Conservation (phyloP, 148 eudicot species). For the Silene latifolia region DNA sequence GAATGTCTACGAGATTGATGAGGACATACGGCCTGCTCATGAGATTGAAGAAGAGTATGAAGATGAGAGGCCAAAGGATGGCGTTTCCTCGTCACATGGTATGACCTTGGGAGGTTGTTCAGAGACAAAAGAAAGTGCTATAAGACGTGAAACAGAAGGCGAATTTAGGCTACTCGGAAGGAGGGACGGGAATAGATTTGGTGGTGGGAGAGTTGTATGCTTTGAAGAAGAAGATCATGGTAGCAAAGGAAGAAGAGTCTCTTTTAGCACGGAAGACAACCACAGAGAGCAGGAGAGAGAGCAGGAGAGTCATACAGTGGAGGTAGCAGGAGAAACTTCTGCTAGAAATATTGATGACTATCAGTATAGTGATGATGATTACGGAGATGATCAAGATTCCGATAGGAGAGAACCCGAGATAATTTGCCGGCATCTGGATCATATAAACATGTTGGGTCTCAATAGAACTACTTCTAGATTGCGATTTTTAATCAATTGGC, state of each 20-base stretch:
- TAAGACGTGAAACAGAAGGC: conserved; percentile 92
- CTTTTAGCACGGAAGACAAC: conserved; percentile 69
- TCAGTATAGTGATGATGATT: conserved; percentile 64
- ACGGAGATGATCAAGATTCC: conserved; percentile 53
- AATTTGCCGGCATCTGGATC: conserved; percentile 81
- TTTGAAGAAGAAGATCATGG: conserved; percentile 61
- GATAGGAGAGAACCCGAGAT: conserved; percentile 83
- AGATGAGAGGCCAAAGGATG: conserved; percentile 14
- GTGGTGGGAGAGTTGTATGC: conserved; percentile 62
- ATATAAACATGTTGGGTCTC: conserved; percentile 89
- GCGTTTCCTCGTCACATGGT: conserved; percentile 31
- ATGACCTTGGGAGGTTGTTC: conserved; percentile 37
- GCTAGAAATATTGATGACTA: conserved; percentile 55
- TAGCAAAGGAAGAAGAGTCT: conserved; percentile 63
- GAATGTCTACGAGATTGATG: conserved; percentile 45
- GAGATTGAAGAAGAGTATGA: conserved; percentile 75
- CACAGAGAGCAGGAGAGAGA: conserved; percentile 40
- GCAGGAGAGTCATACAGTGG: conserved; percentile 39
- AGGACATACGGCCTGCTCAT: conserved; percentile 39
- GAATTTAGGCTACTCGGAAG: conserved; percentile 87
- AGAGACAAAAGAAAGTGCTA: conserved; percentile 72
- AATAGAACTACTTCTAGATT: conserved; percentile 77
- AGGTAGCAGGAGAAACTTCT: conserved; percentile 58
- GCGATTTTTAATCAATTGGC: conserved; percentile 87
- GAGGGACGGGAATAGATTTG: conserved; percentile 62